phyloP scores from a whole-genome alignment of 169 alveolate species.

The Plasmodium sp. region DNA sequence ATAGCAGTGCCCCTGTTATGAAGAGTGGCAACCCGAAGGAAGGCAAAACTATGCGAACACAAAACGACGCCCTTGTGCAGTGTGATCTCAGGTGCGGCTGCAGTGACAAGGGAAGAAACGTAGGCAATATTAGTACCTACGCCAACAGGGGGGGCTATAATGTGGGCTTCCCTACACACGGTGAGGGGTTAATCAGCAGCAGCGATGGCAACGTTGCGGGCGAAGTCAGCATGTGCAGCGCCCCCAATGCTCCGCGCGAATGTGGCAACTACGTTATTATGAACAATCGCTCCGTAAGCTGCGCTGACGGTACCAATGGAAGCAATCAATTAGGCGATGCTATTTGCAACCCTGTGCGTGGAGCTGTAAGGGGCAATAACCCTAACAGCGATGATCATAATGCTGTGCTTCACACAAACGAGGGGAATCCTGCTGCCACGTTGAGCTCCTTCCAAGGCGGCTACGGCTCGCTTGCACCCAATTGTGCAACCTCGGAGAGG shows the following conservation, averaged over 20 bases:
- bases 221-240: background rate
- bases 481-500: conserved; percentile 2
- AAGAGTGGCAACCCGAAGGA: background rate
- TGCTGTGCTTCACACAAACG: background rate
- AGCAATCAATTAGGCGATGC: background rate
- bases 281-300: background rate
- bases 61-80: background rate
- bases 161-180: background rate
- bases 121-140: background rate
- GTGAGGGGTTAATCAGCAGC: background rate
- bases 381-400: background rate
- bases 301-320: background rate
- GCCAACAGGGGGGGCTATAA: background rate
- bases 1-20: background rate
- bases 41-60: background rate
- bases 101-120: background rate
- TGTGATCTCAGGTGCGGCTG: background rate
- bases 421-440: background rate
- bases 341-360: background rate
- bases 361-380: background rate
- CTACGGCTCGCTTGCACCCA: background rate
- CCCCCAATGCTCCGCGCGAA: background rate
- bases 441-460: background rate
- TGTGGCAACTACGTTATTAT: background rate
- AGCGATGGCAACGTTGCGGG: background rate